These are phyloP conservation scores for Wallacemonas sp. DNA, from an alignment of 208 protist genomes.

Conservation along the genomic window DNA sequence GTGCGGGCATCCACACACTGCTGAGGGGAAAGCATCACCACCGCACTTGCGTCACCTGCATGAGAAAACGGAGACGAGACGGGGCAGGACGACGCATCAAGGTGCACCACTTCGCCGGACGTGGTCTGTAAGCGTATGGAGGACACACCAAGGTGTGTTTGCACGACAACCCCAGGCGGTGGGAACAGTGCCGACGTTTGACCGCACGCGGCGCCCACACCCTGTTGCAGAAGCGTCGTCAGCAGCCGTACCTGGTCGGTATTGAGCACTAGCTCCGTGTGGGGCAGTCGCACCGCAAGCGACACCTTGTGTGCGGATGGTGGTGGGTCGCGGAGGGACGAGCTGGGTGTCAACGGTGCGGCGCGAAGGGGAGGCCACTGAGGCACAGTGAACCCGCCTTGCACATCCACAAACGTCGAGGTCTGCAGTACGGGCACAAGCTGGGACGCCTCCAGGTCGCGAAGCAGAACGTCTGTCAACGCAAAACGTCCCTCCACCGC, in stretches of 20 bases:
- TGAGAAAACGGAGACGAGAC: too few species aligned
- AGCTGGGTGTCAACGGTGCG: conserved; percentile 18
- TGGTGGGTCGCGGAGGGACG: too few species aligned
- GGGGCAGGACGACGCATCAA: background rate
- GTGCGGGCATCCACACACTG: background rate
- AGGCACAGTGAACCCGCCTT: conserved; percentile 22
- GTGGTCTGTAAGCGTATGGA: background rate
- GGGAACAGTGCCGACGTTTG: background rate
- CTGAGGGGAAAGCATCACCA: background rate
- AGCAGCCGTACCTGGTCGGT: conserved; percentile 6
- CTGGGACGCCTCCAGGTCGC: conserved; percentile 42
- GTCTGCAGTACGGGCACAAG: conserved; percentile 34
- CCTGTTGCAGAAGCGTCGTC: background rate
- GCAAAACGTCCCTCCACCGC: conserved; percentile 50
- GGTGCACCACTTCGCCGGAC: background rate
- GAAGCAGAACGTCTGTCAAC: conserved; percentile 43
- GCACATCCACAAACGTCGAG: conserved; percentile 36
- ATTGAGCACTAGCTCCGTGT: conserved; percentile 2
- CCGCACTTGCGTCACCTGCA: background rate
- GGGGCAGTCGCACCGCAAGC: conserved; percentile 3
- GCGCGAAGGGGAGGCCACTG: too few species aligned
- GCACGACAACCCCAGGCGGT: background rate
- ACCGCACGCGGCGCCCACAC: background rate
- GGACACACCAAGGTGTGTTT: conserved; percentile 5
- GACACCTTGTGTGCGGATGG: conserved; percentile 17